Evolutionary conservation across 2,329 filamentous ascomycete genomes (phyloP).

Genomic region (Claviceps spartinae): DNA sequence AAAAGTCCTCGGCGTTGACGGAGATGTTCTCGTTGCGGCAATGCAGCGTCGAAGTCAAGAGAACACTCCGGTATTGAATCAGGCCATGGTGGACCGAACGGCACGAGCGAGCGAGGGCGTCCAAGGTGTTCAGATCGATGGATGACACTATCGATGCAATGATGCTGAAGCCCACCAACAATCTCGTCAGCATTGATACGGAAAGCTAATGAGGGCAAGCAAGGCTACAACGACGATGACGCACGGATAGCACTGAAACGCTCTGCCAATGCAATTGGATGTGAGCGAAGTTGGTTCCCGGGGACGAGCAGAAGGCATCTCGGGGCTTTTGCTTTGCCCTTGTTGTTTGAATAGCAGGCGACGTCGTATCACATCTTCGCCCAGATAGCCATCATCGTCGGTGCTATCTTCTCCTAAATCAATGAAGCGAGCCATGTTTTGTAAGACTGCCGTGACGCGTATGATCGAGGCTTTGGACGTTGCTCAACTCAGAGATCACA

Average conservation of each 20-base stretch:
- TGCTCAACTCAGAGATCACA: not conserved
- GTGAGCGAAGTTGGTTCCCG: not conserved
- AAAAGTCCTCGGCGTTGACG: conserved; percentile 40
- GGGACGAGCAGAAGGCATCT: not conserved
- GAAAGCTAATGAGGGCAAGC: not conserved
- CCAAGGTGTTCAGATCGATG: conserved; percentile 78
- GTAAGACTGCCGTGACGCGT: not conserved
- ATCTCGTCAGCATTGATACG: not conserved
- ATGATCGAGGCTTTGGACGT: not conserved
- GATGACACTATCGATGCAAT: conserved; percentile 59
- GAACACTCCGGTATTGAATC: conserved; percentile 60
- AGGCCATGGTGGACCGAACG: conserved; percentile 66
- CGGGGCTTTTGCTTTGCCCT: not conserved
- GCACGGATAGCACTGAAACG: conserved; percentile 25
- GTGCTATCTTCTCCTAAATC: conserved; percentile 10
- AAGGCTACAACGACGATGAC: conserved; percentile 1
- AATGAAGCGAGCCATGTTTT: conserved; percentile 12
- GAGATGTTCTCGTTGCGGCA: conserved; percentile 58
- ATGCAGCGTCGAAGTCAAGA: conserved; percentile 62
- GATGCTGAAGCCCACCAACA: conserved; percentile 44
- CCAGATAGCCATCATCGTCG: conserved; percentile 3
- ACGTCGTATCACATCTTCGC: conserved; percentile 4
- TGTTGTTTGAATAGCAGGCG: conserved; percentile 2
- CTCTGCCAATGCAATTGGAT: conserved; percentile 14
- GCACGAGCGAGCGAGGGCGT: conserved; percentile 71